phyloP scores from a whole-genome alignment of 306 rosid species.

The Lithocarpus polystachyus region DNA sequence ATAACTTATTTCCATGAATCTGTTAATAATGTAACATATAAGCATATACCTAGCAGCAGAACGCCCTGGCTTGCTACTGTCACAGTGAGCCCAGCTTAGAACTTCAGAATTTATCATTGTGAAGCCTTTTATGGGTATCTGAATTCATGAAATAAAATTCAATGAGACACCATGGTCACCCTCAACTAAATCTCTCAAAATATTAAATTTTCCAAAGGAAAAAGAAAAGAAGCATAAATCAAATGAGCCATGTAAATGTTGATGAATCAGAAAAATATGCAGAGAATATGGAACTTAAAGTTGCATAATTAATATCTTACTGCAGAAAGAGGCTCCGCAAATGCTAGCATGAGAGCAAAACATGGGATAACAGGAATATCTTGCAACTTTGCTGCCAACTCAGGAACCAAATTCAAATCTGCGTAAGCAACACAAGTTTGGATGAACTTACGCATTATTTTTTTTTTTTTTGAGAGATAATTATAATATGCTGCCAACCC shows the following conservation, averaged over 20 bases:
- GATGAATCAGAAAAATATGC: constrained; percentile 8
- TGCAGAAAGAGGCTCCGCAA: constrained; percentile 68
- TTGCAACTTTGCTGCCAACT: constrained; percentile 57
- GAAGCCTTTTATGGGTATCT: constrained; percentile 77
- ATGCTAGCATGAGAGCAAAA: constrained; percentile 86
- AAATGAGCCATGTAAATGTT: constrained; percentile 12
- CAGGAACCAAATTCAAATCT: constrained; percentile 66
- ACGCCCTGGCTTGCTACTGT: constrained; percentile 88
- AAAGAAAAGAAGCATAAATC: constrained; percentile 9
- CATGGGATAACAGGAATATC: constrained; percentile 70
- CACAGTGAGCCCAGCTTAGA: constrained; percentile 75
- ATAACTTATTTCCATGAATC: constrained; percentile 7
- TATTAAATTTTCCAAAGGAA: constrained; percentile 6
- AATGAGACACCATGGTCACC: constrained; percentile 24
- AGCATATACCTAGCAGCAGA: constrained; percentile 51
- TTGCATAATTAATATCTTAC: constrained; percentile 44
- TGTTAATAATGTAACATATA: constrained; percentile 3
- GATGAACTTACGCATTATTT: constrained; percentile 1
- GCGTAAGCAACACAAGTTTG: constrained; percentile 26
- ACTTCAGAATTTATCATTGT: constrained; percentile 57
- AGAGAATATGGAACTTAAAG: constrained; percentile 15
- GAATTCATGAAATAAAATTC: constrained; percentile 26
- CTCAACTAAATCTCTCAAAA: constrained; percentile 14
- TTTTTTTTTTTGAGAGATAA: too few species aligned
- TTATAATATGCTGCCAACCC: too few species aligned